Evolutionary conservation across 2,329 filamentous ascomycete genomes (phyloP).

Genomic region (Alternaria sp.): DNA sequence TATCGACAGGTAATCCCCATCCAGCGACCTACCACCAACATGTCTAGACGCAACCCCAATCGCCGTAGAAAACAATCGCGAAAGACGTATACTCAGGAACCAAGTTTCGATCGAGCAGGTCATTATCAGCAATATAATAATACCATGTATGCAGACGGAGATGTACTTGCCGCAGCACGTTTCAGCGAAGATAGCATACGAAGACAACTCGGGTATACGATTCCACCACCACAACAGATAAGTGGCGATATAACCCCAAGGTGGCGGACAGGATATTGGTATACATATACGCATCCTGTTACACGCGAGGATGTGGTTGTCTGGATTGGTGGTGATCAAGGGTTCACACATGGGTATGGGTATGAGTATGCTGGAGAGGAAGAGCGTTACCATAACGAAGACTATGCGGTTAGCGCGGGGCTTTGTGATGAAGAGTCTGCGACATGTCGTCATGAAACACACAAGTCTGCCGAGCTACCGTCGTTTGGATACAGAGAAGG

Average conservation of each 20-base stretch:
- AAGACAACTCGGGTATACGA: constrained; percentile 5
- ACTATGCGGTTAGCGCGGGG: not conserved
- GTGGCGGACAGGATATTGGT: not conserved
- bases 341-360: not conserved
- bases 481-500: not conserved
- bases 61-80: not conserved
- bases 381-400: not conserved
- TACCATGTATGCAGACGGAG: not conserved
- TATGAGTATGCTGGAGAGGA: not conserved
- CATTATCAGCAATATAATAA: not conserved
- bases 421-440: not conserved
- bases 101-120: not conserved
- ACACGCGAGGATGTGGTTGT: not conserved
- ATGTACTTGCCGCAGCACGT: not conserved
- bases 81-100: not conserved
- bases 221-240: not conserved
- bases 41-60: not conserved
- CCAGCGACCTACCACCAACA: not conserved
- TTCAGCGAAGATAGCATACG: constrained; percentile 19
- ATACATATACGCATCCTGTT: not conserved
- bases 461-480: not conserved
- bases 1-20: not conserved
- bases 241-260: not conserved
- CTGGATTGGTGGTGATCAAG: not conserved
- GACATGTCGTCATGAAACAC: not conserved